A percentile compares a stretch with the other conserved stretches of the same genome.
phyloP scores from a whole-genome alignment of 371 early-diverging fungal genomes.

The Rhizomucor pusillus region DNA sequence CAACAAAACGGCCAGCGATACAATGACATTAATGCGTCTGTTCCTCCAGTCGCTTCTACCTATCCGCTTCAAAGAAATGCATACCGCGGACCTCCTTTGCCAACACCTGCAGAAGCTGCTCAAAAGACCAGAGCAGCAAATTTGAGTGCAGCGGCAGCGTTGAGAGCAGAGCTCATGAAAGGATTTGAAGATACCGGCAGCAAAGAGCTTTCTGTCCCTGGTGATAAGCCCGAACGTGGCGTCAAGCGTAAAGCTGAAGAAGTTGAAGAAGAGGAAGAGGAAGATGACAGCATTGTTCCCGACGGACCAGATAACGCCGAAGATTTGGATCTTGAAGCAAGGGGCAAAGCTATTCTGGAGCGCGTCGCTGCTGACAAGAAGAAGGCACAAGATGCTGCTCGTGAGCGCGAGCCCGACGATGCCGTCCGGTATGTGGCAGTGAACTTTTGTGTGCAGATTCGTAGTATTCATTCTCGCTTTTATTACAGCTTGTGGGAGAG shows the following conservation, averaged over 20 bases:
- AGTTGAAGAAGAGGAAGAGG: slow-evolving; percentile 29
- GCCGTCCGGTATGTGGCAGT: slow-evolving; percentile 48
- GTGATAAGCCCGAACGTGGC: slow-evolving; percentile 10
- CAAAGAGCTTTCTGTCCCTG: slow-evolving; percentile 3
- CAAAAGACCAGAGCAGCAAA: slow-evolving; percentile 28
- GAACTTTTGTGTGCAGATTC: slow-evolving; percentile 6
- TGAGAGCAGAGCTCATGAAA: slow-evolving; percentile 27
- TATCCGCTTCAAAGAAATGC: slow-evolving; percentile 28
- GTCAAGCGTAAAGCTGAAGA: slow-evolving; percentile 36
- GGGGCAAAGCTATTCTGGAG: slow-evolving; percentile 52
- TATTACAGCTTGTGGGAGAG: slow-evolving; percentile 70
- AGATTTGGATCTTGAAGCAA: slow-evolving; percentile 31
- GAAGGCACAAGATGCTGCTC: slow-evolving; percentile 47
- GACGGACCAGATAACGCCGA: slow-evolving; percentile 30
- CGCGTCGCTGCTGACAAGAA: slow-evolving; percentile 51
- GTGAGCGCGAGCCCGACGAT: slow-evolving; percentile 75
- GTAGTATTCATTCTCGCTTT: slow-evolving; percentile 1
- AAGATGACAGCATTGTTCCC: slow-evolving; percentile 25
- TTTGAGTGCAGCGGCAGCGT: slow-evolving; percentile 55
- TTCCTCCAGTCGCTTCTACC: slow-evolving; percentile 40
- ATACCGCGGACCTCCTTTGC: slow-evolving; percentile 32
- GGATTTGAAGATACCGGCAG: slow-evolving; percentile 15
- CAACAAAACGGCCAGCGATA: slow-evolving; percentile 25
- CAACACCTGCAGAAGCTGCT: slow-evolving; percentile 30
- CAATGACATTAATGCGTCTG: slow-evolving; percentile 28